Conservation (phyloP, 2,329 filamentous ascomycete genomes). For the Paracoccidioides lutzii region DNA sequence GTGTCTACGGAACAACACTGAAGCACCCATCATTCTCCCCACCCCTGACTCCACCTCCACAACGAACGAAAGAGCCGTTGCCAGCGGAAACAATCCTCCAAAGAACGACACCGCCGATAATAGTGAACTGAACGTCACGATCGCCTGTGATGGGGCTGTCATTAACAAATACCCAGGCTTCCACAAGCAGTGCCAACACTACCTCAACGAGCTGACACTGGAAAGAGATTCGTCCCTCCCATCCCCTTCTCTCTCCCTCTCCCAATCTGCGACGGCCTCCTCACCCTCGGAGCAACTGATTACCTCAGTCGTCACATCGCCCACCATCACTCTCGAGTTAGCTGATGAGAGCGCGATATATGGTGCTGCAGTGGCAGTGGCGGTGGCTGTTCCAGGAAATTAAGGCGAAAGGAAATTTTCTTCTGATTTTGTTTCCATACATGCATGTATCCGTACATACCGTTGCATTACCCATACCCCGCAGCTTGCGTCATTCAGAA, state of each 20-base stretch:
- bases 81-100: slow-evolving; percentile 16
- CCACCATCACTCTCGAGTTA: slow-evolving; percentile 27
- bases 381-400: slow-evolving; percentile 24
- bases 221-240: slow-evolving; percentile 6
- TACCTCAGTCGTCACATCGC: slow-evolving; percentile 8
- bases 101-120: slow-evolving; percentile 14
- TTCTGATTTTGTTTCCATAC: not conserved
- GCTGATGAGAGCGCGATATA: slow-evolving; percentile 34
- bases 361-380: slow-evolving; percentile 36
- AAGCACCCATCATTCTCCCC: slow-evolving; percentile 17
- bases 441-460: no score
- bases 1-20: slow-evolving; percentile 40
- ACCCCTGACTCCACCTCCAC: slow-evolving; percentile 12
- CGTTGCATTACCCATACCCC: no score
- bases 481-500: no score
- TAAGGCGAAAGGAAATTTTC: slow-evolving; percentile 3
- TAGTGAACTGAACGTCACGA: slow-evolving; percentile 25
- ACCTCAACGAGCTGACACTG: slow-evolving; percentile 29
- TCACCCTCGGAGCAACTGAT: not conserved
- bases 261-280: not conserved
- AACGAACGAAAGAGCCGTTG: slow-evolving; percentile 4
- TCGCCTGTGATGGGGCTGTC: slow-evolving; percentile 41
- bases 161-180: slow-evolving; percentile 41
- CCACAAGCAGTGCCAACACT: slow-evolving; percentile 31
- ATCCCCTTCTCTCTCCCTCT: not conserved